Evolutionary conservation across 2,329 filamentous ascomycete genomes (phyloP).

Genomic region (Talaromyces sp.): DNA sequence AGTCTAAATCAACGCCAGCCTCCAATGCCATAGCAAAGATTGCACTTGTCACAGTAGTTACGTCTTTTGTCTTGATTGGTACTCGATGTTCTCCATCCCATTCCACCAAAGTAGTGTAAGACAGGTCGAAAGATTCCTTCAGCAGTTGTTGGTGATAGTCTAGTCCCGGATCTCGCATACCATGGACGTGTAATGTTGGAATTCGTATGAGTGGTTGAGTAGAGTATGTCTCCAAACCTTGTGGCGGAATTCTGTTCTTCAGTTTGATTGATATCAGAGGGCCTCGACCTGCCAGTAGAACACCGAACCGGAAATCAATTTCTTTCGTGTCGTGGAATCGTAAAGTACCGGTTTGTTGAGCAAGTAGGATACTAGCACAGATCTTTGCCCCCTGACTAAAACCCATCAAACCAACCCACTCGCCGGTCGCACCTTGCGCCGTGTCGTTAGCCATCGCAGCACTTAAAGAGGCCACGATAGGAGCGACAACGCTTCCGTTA

Average conservation of each 20-base stretch:
- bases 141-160: not conserved
- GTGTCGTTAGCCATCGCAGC: not conserved
- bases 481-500: no score
- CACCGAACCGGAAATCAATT: not conserved
- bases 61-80: conserved; percentile 64
- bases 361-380: not conserved
- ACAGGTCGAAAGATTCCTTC: conserved; percentile 53
- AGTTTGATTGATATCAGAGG: not conserved
- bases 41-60: conserved; percentile 47
- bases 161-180: not conserved
- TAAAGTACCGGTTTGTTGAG: not conserved
- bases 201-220: not conserved
- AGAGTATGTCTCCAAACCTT: not conserved
- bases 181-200: not conserved
- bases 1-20: not conserved
- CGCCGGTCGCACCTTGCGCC: not conserved
- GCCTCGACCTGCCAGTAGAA: not conserved
- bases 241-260: not conserved
- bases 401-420: not conserved
- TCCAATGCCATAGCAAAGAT: not conserved
- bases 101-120: conserved; percentile 63
- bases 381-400: not conserved
- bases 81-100: conserved; percentile 72
- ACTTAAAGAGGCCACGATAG: not conserved
- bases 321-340: not conserved